Percentiles rank a stretch among this genome's conserved stretches.
Conservation (phyloP, 2,329 filamentous ascomycete genomes). For the Penicillium rolfsii region DNA sequence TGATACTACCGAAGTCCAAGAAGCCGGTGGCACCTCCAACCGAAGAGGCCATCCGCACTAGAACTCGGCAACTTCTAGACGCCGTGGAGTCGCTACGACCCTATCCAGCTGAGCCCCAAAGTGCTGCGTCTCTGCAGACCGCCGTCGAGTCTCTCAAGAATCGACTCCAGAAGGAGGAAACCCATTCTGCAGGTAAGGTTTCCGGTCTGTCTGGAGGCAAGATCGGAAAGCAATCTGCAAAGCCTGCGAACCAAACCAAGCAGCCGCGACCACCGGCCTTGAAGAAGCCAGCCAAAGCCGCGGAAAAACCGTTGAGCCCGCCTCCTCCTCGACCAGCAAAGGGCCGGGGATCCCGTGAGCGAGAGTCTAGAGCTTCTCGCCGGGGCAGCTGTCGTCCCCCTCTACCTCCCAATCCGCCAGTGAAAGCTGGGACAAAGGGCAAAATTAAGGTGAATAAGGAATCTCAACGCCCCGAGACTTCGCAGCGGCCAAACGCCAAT, state of each 20-base stretch:
- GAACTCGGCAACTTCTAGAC: background rate
- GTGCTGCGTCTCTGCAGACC: background rate
- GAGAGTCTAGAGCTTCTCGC: background rate
- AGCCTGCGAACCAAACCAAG: background rate
- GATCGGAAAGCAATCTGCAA: background rate
- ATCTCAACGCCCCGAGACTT: background rate
- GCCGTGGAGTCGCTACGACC: background rate
- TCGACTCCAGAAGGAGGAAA: background rate
- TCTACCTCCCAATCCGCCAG: background rate
- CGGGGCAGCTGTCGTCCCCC: background rate
- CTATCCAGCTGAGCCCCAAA: background rate
- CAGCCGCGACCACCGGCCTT: background rate
- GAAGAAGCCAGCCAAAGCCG: background rate
- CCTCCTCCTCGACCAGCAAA: background rate
- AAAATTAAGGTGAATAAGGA: background rate
- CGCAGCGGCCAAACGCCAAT: constrained; percentile 22
- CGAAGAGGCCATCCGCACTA: background rate
- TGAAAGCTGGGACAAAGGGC: background rate
- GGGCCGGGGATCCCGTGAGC: background rate
- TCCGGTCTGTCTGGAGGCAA: background rate
- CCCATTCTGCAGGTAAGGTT: background rate
- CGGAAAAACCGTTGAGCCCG: background rate
- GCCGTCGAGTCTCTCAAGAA: background rate
- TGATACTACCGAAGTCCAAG: background rate
- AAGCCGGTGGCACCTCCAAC: constrained; percentile 2